Conservation (phyloP, 257 asterid species). For the Jaltomata sinuosa region DNA sequence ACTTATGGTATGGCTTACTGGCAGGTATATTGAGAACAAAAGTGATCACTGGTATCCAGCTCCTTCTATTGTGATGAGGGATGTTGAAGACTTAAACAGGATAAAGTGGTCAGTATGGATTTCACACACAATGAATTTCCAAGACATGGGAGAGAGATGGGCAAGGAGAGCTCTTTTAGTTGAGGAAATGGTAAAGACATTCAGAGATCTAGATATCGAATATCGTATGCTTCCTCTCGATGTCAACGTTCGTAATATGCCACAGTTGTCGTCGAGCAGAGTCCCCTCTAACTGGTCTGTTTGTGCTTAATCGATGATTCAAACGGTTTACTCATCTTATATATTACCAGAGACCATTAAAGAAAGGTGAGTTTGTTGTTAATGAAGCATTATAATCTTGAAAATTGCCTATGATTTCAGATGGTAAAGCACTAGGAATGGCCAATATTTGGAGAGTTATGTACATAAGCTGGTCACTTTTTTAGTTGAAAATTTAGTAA, state of each 20-base stretch:
- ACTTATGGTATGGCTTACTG: background rate
- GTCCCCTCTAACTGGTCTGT: slow-evolving; percentile 68
- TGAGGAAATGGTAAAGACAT: slow-evolving; percentile 66
- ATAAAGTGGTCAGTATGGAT: slow-evolving; percentile 74
- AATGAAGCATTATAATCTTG: background rate
- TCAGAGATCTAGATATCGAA: slow-evolving; percentile 75
- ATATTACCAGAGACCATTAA: background rate
- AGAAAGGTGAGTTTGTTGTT: background rate
- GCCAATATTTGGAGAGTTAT: background rate
- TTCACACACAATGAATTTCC: slow-evolving; percentile 68
- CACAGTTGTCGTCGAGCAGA: slow-evolving; percentile 38
- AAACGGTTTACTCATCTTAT: background rate
- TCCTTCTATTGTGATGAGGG: slow-evolving; percentile 72
- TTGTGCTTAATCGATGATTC: slow-evolving; percentile 4
- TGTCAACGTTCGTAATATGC: slow-evolving; percentile 70
- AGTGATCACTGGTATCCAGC: slow-evolving; percentile 76
- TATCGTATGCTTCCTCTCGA: slow-evolving; percentile 70
- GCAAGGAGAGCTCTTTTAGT: slow-evolving; percentile 59
- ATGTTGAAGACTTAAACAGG: slow-evolving; percentile 81
- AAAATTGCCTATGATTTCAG: background rate
- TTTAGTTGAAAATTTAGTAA: background rate
- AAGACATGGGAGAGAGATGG: slow-evolving; percentile 93
- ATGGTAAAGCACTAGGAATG: background rate
- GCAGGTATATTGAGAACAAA: slow-evolving; percentile 56
- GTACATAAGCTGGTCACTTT: background rate